Evolutionary conservation across 306 rosid species (phyloP).

Genomic region (Gastrolobium bilobum): DNA sequence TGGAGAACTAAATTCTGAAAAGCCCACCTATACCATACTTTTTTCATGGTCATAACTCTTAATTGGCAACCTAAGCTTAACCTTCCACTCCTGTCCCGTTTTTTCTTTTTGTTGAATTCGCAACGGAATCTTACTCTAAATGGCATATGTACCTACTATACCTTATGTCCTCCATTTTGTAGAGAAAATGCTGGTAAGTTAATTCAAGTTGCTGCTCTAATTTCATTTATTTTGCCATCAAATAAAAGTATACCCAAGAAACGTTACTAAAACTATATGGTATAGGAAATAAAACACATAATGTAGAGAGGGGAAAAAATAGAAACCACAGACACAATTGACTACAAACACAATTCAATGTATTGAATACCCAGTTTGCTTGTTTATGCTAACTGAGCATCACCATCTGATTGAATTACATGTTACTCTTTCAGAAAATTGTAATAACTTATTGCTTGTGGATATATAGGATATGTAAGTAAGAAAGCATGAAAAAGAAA

Average conservation of each 20-base stretch:
- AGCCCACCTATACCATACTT: too few relatives aligned
- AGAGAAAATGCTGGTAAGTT: not conserved
- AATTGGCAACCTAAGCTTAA: too few relatives aligned
- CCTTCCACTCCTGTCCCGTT: too few relatives aligned
- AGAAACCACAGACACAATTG: not conserved
- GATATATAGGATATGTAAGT: not conserved
- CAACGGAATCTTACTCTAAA: too few relatives aligned
- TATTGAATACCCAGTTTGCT: not conserved
- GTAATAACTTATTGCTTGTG: not conserved
- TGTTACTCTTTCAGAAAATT: not conserved
- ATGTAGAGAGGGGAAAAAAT: not conserved
- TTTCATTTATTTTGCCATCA: not conserved
- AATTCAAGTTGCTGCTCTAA: not conserved
- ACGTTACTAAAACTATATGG: not conserved
- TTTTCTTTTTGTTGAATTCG: too few relatives aligned
- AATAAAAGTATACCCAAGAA: not conserved
- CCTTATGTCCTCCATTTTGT: too few relatives aligned
- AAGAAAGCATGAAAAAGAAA: conserved; percentile 29
- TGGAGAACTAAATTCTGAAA: too few relatives aligned
- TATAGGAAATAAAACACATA: not conserved
- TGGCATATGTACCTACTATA: too few relatives aligned
- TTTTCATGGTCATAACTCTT: too few relatives aligned
- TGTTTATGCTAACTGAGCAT: conserved; percentile 20
- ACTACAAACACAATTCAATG: not conserved
- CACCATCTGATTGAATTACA: not conserved